Evolutionary conservation across 805 yeast species (phyloP), one percentile per base, ranked within the genome.

Genomic region (Blastobotrys attinorum): DNA sequence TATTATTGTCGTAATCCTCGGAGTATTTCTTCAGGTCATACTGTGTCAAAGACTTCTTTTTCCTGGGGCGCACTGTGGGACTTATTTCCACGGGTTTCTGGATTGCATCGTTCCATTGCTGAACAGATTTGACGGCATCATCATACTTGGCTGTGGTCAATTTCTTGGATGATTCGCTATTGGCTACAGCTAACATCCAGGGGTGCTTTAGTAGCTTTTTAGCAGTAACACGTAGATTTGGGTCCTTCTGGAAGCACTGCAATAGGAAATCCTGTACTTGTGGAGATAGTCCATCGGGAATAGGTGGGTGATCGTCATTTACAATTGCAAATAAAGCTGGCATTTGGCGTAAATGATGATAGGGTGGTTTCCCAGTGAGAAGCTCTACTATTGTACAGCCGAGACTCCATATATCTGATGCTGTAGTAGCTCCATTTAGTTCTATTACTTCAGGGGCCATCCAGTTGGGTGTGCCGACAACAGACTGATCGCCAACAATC

Each of bases 401-500:
- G 22, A 92, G 63, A 5, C 95, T 84, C 97, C 72, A 68, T 4
- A 68, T 59, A 64, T 92, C 98, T 2, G 95, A 85, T 1, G 94
- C 83, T 0, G 90, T 77, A 7, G 94, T 81, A 1, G 90, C 83
- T 2, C 94, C 95, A 55, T 82, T 84, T 53, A 87, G 79, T 34
- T 81, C 70, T 3, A 92, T 83, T 2, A 94, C 79, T 58, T 92
- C 98, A 0, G 98, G 98, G 0, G 98, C 97, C 96, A 92, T 89
- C 97, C 97, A 92, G 59, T 90, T 84, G 0, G 97, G 95, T 0
- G 97, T 87, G 1, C 98, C 98, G 13, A 76, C 78, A 56, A 61
- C 58, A 15, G 59, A 47, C 10, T 46, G 51, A 39, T 47, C 41
- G 16, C 23, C 47, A 5, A 36, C 2, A 55, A 52, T 17, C 46